A percentile compares a stretch with the other conserved stretches of the same genome.
Evolutionary conservation across 306 rosid genomes (phyloP).

Genomic region (Abrus precatorius): DNA sequence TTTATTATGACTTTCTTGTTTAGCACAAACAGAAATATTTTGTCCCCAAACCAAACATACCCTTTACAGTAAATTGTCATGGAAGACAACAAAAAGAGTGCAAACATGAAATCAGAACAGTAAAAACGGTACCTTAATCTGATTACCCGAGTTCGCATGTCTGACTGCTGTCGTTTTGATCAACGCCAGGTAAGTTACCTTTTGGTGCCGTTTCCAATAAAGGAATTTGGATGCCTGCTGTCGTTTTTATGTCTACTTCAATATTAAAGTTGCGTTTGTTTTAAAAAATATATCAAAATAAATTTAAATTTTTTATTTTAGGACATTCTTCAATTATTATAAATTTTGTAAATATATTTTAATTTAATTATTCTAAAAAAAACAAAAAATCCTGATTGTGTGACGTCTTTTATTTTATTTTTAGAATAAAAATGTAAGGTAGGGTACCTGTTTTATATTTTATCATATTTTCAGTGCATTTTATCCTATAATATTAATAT

Average conservation of each 20-base stretch:
- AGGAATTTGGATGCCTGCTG: background rate
- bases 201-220: background rate
- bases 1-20: background rate
- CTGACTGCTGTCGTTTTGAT: background rate
- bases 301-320: too few species aligned
- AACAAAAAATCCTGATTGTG: too few species aligned
- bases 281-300: too few species aligned
- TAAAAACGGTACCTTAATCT: background rate
- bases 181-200: background rate
- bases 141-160: background rate
- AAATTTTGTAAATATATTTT: too few species aligned
- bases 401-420: too few species aligned
- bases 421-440: too few species aligned
- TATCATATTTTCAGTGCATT: too few species aligned
- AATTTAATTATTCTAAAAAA: too few species aligned
- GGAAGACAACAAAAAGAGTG: background rate
- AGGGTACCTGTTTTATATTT: too few species aligned
- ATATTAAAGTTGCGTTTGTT: background rate
- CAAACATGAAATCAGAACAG: background rate
- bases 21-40: background rate
- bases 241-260: background rate
- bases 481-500: too few species aligned
- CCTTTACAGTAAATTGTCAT: background rate
- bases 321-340: too few species aligned
- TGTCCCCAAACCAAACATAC: conserved; percentile 1